Conservation (phyloP, 257 asterid species). For the Petrea volubilis region DNA sequence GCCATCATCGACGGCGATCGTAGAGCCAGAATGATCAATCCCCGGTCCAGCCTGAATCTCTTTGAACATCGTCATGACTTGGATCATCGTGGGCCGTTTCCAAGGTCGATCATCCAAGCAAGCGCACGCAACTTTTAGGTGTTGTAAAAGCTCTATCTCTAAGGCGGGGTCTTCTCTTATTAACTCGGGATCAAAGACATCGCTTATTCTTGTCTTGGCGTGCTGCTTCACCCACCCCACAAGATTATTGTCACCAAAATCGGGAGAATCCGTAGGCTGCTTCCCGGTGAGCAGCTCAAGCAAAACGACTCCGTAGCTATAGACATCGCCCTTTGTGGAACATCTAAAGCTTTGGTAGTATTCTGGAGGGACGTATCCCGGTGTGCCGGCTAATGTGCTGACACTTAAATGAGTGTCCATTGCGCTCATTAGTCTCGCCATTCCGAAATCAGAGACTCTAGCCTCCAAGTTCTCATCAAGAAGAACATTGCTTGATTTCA, state of each 20-base stretch:
- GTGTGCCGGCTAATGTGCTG: conserved; percentile 77
- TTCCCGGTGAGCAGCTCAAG: conserved; percentile 70
- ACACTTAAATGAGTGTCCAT: conserved; percentile 77
- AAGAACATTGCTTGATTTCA: conserved; percentile 80
- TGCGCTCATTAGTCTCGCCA: conserved; percentile 72
- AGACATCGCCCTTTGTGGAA: conserved; percentile 70
- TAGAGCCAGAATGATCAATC: conserved; percentile 37
- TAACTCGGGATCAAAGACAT: conserved; percentile 56
- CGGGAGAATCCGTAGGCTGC: conserved; percentile 65
- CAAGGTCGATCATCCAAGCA: conserved; percentile 63
- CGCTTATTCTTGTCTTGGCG: conserved; percentile 48
- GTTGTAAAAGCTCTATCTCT: conserved; percentile 58
- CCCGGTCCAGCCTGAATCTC: conserved; percentile 65
- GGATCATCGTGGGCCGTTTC: conserved; percentile 68
- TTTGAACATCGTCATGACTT: conserved; percentile 61
- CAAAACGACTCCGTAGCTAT: conserved; percentile 73
- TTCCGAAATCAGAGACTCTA: conserved; percentile 77
- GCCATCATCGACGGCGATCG: conserved; percentile 38
- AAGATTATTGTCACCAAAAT: conserved; percentile 73
- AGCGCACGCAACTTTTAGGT: conserved; percentile 52
- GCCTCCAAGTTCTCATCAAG: conserved; percentile 72
- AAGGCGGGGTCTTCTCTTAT: conserved; percentile 58
- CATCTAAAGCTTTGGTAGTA: conserved; percentile 77
- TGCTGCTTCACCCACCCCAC: conserved; percentile 79
- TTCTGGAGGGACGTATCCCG: conserved; percentile 81